phyloP scores from a whole-genome alignment of 495 filamentous ascomycete genomes.

The Penicillium angulare region DNA sequence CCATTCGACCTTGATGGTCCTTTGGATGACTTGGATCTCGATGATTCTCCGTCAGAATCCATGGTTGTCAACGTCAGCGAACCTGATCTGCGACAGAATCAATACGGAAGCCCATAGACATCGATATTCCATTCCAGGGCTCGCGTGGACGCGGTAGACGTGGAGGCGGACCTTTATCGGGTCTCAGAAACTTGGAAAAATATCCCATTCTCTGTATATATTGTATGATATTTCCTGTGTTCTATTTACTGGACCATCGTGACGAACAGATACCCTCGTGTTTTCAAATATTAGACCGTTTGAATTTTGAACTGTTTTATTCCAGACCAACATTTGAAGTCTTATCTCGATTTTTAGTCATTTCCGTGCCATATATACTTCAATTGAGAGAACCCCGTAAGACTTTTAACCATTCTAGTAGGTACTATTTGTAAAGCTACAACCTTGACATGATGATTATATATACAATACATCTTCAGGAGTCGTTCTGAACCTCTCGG shows the following conservation, averaged over 20 bases:
- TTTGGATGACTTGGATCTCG: background rate
- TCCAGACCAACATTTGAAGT: too few relatives aligned
- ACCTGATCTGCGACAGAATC: background rate
- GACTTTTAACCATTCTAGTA: too few relatives aligned
- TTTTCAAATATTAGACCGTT: background rate
- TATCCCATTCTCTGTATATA: background rate
- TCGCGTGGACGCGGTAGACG: background rate
- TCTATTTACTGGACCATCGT: background rate
- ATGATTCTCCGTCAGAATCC: background rate
- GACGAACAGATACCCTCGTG: constrained; percentile 16
- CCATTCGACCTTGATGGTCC: background rate
- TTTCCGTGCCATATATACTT: too few relatives aligned
- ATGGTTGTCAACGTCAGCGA: background rate
- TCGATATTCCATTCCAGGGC: background rate
- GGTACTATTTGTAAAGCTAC: too few relatives aligned
- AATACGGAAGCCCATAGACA: background rate
- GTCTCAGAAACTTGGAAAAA: background rate
- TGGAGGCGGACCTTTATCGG: too few relatives aligned
- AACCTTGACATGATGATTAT: too few relatives aligned
- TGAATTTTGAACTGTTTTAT: too few relatives aligned
- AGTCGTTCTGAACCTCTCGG: too few relatives aligned
- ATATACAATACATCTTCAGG: too few relatives aligned
- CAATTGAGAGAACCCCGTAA: too few relatives aligned
- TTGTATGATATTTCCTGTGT: background rate
- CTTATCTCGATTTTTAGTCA: too few relatives aligned